Base-by-base conservation (phyloP, 306 rosid genomes). In the Cercis canadensis region DNA sequence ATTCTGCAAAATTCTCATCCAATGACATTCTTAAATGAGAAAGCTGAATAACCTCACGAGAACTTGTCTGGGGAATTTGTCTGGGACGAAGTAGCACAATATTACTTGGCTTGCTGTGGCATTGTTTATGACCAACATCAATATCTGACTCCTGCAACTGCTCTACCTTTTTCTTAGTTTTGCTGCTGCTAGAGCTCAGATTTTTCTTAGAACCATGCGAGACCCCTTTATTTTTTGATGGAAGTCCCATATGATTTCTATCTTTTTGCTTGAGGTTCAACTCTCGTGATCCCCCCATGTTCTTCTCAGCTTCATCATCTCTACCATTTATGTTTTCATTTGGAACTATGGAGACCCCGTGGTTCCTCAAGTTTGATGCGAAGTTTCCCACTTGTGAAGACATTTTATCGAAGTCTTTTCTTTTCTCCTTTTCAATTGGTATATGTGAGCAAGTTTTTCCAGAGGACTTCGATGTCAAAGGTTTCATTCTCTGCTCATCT, bases 21-120 rank as follows among this genome's bases (percentile, higher is more conserved):
- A 53, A 45, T 50, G 82, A 84, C 11, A 52, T 60, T 82, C 80
- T 75, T 51, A 69, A 70, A 36, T 53, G 67, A 67, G 87, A 72
- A 17, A 46, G 75, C 56, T 62, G 78, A 69, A 46, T 65, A 32
- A 36, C 77, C 46, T 81, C 85, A 15, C 78, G 73, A 55, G 71
- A 80, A 45, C 63, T 69, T 8, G 72, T 85, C 14, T 78, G 83
- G 46, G 72, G 79, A 62, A 70, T 72, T 16, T 64, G 79, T 46
- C 78, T 80, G 0, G 87, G 88, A n/a, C 64, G 83, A 63, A 81
- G 93, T 57, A 82, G 72, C 56, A 78, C 86, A 58, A 78, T 81
- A 63, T 81, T 45, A 62, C 73, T 74, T 32, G 83, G 81, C 59
- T 71, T 76, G 46, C 64, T 43, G 39, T 67, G 64, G 54, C 46